A percentile compares a stretch with the other conserved stretches of the same genome.
These are phyloP conservation scores for Excoecaria cochinchinensis DNA, from an alignment of 345 rosid species.

Conservation along the genomic window DNA sequence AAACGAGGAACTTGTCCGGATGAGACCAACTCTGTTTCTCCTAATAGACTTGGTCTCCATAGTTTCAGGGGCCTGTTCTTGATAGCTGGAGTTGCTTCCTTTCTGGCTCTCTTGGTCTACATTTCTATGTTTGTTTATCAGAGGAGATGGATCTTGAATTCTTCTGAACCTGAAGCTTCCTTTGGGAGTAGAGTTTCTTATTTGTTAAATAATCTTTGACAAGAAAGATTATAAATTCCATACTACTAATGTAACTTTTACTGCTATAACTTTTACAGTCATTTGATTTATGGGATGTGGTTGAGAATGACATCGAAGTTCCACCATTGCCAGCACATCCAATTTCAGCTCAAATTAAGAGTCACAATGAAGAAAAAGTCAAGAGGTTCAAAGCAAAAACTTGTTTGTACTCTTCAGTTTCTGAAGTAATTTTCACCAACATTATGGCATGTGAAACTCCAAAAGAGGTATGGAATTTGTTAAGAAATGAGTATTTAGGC, in stretches of 20 bases:
- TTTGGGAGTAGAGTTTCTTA: not conserved
- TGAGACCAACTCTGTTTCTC: not conserved
- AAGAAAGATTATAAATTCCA: not conserved
- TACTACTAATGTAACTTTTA: not conserved
- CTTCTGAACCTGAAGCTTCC: not conserved
- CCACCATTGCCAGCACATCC: too few relatives aligned
- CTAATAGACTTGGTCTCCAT: not conserved
- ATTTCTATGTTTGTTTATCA: conserved; percentile 10
- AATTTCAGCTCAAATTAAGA: too few relatives aligned
- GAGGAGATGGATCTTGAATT: not conserved
- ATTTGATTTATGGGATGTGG: too few relatives aligned
- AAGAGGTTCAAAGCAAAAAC: too few relatives aligned
- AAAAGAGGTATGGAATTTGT: too few relatives aligned
- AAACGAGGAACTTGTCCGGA: not conserved
- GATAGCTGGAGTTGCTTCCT: conserved; percentile 14
- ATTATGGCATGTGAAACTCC: too few relatives aligned
- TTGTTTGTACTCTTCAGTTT: too few relatives aligned
- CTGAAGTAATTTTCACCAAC: too few relatives aligned
- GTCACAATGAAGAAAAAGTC: too few relatives aligned
- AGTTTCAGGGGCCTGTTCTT: conserved; percentile 18
- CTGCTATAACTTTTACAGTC: too few relatives aligned
- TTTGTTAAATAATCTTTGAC: conserved; percentile 4
- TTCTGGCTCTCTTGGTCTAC: conserved; percentile 7
- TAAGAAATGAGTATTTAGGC: too few relatives aligned
- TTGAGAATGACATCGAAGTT: too few relatives aligned